These are phyloP conservation scores for Penicillium paradoxum DNA, from an alignment of 495 filamentous ascomycete species.

Conservation along the genomic window DNA sequence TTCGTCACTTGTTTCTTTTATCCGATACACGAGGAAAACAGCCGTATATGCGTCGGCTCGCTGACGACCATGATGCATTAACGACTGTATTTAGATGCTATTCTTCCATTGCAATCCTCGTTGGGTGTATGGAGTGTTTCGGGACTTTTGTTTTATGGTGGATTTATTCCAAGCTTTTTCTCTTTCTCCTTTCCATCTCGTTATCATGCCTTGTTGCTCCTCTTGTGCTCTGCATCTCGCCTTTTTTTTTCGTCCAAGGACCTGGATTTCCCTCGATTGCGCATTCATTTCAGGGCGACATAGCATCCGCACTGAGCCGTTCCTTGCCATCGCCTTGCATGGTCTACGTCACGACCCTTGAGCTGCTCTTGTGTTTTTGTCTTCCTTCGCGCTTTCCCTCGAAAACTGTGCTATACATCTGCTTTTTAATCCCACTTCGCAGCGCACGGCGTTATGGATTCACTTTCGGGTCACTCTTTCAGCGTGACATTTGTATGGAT, in stretches of 20 bases:
- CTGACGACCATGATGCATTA: slow-evolving; percentile 41
- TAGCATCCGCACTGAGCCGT: slow-evolving; percentile 1
- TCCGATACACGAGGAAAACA: slow-evolving; percentile 16
- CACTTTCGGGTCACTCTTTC: slow-evolving; percentile 3
- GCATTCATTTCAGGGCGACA: not conserved
- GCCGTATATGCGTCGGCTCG: slow-evolving; percentile 27
- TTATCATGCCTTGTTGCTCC: slow-evolving; percentile 11
- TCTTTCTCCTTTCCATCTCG: not conserved
- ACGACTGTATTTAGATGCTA: slow-evolving; percentile 30
- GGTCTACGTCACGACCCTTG: slow-evolving; percentile 10
- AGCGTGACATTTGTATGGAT: slow-evolving; percentile 1
- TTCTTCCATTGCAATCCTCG: slow-evolving; percentile 17
- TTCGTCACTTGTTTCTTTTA: slow-evolving; percentile 11
- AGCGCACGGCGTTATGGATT: slow-evolving; percentile 27
- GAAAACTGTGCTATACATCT: slow-evolving; percentile 17
- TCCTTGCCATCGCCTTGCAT: slow-evolving; percentile 1
- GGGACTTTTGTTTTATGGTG: slow-evolving; percentile 17
- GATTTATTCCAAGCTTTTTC: slow-evolving; percentile 16
- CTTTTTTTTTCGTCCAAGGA: slow-evolving; percentile 7
- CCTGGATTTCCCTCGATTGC: slow-evolving; percentile 3
- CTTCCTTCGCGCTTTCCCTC: slow-evolving; percentile 5
- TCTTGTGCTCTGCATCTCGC: slow-evolving; percentile 18
- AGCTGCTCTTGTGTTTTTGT: not conserved
- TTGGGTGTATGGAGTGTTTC: slow-evolving; percentile 28
- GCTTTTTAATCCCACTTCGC: slow-evolving; percentile 15